phyloP scores from a whole-genome alignment of 306 rosid species.

The Abrus pulchellus region DNA sequence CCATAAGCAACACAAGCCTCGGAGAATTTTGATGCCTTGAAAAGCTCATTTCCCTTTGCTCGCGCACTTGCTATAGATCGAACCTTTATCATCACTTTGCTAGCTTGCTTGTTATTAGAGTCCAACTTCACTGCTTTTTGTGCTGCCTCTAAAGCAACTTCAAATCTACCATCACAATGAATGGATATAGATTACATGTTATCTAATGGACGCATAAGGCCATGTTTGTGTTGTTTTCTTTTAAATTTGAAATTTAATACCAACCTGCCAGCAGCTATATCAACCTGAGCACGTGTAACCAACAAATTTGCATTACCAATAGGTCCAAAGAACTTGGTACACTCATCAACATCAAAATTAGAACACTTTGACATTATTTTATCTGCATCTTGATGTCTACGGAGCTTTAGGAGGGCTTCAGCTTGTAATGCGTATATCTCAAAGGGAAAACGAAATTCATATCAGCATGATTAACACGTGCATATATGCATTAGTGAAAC shows the following conservation, averaged over 20 bases:
- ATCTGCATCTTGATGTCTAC: constrained; percentile 81
- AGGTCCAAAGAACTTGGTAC: constrained; percentile 82
- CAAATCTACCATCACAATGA: constrained; percentile 61
- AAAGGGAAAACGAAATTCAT: constrained; percentile 18
- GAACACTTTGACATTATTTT: constrained; percentile 73
- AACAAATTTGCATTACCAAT: constrained; percentile 71
- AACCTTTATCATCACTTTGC: constrained; percentile 61
- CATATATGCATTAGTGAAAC: not conserved
- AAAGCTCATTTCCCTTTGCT: constrained; percentile 77
- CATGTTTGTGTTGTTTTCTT: not conserved
- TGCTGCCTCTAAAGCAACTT: constrained; percentile 76
- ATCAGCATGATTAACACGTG: not conserved
- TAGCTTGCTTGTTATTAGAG: constrained; percentile 68
- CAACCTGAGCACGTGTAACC: constrained; percentile 70
- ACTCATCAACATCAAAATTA: constrained; percentile 68
- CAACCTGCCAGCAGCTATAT: constrained; percentile 81
- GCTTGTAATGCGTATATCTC: constrained; percentile 88
- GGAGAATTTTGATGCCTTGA: constrained; percentile 70
- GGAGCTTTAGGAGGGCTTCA: constrained; percentile 80
- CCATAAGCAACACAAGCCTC: constrained; percentile 80
- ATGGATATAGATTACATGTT: not conserved
- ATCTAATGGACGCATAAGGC: not conserved
- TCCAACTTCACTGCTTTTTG: constrained; percentile 70
- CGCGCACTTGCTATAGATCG: constrained; percentile 63
- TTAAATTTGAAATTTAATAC: constrained; percentile 1